A percentile compares a stretch with the other conserved stretches of the same genome.
These are phyloP conservation scores for Beta macrorhiza DNA, from an alignment of 179 eudicot species.

Conservation along the genomic window DNA sequence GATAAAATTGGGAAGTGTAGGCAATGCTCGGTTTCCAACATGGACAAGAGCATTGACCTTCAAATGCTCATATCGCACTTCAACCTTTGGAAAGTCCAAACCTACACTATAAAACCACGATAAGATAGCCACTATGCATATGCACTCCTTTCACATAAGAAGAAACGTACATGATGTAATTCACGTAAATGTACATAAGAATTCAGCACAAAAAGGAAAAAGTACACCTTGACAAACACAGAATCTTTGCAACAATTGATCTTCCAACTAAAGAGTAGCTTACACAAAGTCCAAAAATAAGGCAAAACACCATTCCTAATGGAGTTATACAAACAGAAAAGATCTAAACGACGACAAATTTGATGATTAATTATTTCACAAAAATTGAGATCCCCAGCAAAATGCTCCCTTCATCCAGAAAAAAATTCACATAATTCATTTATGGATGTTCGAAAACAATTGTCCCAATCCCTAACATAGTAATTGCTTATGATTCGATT, in stretches of 20 bases:
- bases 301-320: background rate
- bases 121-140: conserved; percentile 22
- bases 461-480: background rate
- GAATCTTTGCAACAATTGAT: background rate
- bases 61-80: conserved; percentile 75
- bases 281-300: background rate
- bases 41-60: conserved; percentile 71
- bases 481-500: background rate
- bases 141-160: conserved; percentile 6
- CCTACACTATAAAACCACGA: conserved; percentile 57
- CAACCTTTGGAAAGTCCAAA: conserved; percentile 76
- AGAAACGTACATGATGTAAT: background rate
- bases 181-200: background rate
- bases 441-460: background rate
- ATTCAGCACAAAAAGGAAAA: background rate
- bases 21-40: conserved; percentile 91
- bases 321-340: background rate
- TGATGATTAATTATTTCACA: too few species aligned
- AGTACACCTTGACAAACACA: background rate
- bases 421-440: background rate
- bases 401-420: background rate
- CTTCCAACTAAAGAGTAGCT: background rate
- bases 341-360: background rate
- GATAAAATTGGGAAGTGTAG: conserved; percentile 79
- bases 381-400: background rate